Evolutionary conservation across 768 basidiomycete species (phyloP).

Genomic region (Suillus subaureus): DNA sequence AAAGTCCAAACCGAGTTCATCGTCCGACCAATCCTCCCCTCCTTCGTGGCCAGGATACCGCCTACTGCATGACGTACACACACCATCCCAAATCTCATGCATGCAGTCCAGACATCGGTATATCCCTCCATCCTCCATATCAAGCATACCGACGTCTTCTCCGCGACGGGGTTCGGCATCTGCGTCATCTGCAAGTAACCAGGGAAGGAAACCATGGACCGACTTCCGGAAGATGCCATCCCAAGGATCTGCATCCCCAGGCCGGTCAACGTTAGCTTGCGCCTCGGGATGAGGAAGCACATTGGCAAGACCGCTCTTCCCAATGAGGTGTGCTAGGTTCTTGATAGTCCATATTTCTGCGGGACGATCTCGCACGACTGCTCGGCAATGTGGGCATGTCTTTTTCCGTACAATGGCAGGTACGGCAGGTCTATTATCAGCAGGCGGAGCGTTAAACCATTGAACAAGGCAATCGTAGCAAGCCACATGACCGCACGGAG

Average conservation of each 20-base stretch:
- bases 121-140: slow-evolving; percentile 76
- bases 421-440: slow-evolving; percentile 25
- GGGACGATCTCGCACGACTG: slow-evolving; percentile 46
- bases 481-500: slow-evolving; percentile 75
- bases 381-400: slow-evolving; percentile 49
- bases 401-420: slow-evolving; percentile 39
- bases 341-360: slow-evolving; percentile 51
- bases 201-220: slow-evolving; percentile 21
- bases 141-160: slow-evolving; percentile 61
- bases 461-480: slow-evolving; percentile 72
- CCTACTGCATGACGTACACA: slow-evolving; percentile 64
- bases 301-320: slow-evolving; percentile 53
- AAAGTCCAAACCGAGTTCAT: slow-evolving; percentile 38
- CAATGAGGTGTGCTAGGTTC: slow-evolving; percentile 46
- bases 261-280: slow-evolving; percentile 30
- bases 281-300: slow-evolving; percentile 15
- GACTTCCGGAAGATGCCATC: slow-evolving; percentile 54
- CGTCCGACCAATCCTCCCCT: slow-evolving; percentile 28
- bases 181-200: slow-evolving; percentile 19
- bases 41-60: slow-evolving; percentile 55
- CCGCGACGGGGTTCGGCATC: slow-evolving; percentile 26
- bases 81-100: slow-evolving; percentile 76
- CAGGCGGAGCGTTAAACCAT: slow-evolving; percentile 65
- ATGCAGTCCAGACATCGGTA: slow-evolving; percentile 75
- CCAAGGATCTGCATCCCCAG: slow-evolving; percentile 60